Base-by-base conservation (phyloP, 2,329 filamentous ascomycete species). In the Fusarium sp. region DNA sequence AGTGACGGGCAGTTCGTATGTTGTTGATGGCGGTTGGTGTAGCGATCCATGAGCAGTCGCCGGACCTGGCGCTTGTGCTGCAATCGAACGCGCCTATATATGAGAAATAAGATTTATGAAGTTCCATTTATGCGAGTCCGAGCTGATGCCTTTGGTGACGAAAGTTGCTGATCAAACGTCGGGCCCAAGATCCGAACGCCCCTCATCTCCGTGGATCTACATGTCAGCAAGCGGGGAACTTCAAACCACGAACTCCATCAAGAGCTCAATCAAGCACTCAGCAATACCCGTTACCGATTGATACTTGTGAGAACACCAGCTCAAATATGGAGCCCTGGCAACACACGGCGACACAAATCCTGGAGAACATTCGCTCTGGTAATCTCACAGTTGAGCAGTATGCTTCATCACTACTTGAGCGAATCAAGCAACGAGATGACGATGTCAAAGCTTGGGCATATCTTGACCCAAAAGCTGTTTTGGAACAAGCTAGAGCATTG, bases 381-480 rank as follows among this genome's bases (percentile, higher is more conserved):
- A 76, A 82, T 2, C 71, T 89, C 3, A 87, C 85, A 1, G 83
- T 89, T 2, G 84, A 87, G 67, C 75, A 83, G n/a, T 89, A 89
- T 72, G 86, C 85, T 7, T 78, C 77, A 12, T 85, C 86, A 0
- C 78, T 89, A 0, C 81, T 89, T 4, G 60, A 74, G 1, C 84
- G 82, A 5, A 86, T 89, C 61, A 72, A 81, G 13, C 65, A 80
- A 8, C 81, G 87, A 3, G 85, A 89, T 61, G 65, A 78, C 3
- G 70, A 78, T 3, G 83, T 89, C 5, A 83, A 85, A 63, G 87
- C 87, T 10, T 89, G 87, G 87, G 86, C 82, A 0, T 83, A 85
- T 64, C 78, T 88, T 1, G 77, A 86, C 54, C 80, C 81, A 1
- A 79, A 82, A 0, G 73, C 81, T 18, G 83, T 90, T 1, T 76